Base-by-base conservation (phyloP, 495 filamentous ascomycete genomes). In the Aspergillus nidulans region DNA sequence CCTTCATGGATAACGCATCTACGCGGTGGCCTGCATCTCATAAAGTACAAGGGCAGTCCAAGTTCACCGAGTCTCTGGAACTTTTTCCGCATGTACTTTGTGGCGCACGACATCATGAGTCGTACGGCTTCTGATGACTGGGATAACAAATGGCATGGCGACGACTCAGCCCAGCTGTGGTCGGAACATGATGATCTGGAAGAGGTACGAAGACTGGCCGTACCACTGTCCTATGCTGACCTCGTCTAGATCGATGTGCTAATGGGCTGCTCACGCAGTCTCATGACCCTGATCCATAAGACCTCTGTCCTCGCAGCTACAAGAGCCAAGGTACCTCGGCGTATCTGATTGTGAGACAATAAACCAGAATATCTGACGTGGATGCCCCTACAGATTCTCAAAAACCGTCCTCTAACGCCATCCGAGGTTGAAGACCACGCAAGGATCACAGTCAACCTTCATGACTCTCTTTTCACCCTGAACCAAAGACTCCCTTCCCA, bases 51-150 rank as follows among this genome's bases (percentile, higher is more conserved):
- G 2, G 24, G 34, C 9, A 24, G n/a, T 20, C 38, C 45, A 7
- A 38, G 24, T 24, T 21, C 34, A 7, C 43, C 53, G 6, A 34
- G 18, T 6, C 34, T 63, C 10, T 49, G 43, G 16, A 53, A 24
- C 9, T 63, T 63, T 26, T 58, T 57, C 40, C 44, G 47, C 9
- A 63, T 63, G 57, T 63, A 63, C 48, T 63, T 63, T 56, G 54
- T 60, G 6, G 57, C 54, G 8, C 61, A 63, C 45, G 61, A 60
- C 34, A 60, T 60, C 24, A 60, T 63, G 61, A 58, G 50, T 19
- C 57, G 54, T 0, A 63, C 57, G 3, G 57, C 44, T 1, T 52
- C 43, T 4, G 36, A 46, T 16, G 41, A 44, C 6, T 45, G 20
- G 28, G 25, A 49, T 13, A 26, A 34, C 16, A 42, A 48, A 1